Evolutionary conservation across 2,329 filamentous ascomycete genomes (phyloP).

Genomic region (Paraphoma sp.): DNA sequence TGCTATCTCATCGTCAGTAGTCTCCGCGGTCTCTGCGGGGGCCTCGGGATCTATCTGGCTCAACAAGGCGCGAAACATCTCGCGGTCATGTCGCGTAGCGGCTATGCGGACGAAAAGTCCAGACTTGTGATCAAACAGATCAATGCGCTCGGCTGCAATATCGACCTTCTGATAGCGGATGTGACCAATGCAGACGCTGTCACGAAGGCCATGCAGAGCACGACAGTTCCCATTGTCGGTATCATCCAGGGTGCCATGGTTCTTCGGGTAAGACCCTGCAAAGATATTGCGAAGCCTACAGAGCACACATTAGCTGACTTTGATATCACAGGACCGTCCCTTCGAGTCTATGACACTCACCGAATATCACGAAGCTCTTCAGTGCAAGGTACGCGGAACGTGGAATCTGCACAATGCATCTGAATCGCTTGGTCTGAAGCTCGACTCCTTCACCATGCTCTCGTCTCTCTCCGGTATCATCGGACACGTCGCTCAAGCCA

Average conservation of each 20-base stretch:
- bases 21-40: not conserved
- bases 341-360: conserved; percentile 14
- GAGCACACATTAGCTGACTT: not conserved
- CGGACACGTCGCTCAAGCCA: conserved; percentile 49
- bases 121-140: not conserved
- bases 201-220: not conserved
- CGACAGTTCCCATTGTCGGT: not conserved
- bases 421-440: not conserved
- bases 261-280: not conserved
- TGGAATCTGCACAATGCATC: conserved; percentile 31
- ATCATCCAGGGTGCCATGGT: not conserved
- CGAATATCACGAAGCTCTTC: conserved; percentile 12
- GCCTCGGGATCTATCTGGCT: not conserved
- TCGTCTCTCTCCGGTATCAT: conserved; percentile 28
- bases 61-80: not conserved
- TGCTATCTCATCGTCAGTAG: not conserved
- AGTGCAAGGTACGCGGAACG: conserved; percentile 27
- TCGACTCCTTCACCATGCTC: conserved; percentile 42
- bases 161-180: not conserved
- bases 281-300: no score
- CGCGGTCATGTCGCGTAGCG: not conserved
- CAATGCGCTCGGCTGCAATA: not conserved
- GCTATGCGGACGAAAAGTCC: not conserved
- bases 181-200: not conserved
- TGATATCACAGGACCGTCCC: conserved; percentile 16